Evolutionary conservation across 768 basidiomycete species (phyloP).

Genomic region (Tylopilus plumbeoviolaceoides): DNA sequence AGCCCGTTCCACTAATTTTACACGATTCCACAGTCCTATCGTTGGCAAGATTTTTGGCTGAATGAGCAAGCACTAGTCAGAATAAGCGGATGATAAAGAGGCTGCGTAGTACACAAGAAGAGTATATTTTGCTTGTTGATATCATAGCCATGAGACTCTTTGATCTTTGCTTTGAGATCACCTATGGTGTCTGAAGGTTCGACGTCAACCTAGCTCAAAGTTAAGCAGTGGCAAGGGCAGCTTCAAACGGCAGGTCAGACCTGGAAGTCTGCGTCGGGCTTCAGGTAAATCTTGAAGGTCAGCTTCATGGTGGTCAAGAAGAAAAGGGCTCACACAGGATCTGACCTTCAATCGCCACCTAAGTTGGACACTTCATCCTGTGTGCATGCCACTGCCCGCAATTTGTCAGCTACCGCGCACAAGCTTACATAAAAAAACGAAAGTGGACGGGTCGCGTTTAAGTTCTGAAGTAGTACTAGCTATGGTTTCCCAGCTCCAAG

Average conservation of each 20-base stretch:
- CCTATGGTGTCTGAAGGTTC: conserved; percentile 6
- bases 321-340: conserved; percentile 1
- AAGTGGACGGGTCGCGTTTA: no score
- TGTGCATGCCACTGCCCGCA: no score
- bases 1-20: neutral
- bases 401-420: no score
- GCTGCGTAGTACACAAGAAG: neutral
- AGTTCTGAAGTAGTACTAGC: no score
- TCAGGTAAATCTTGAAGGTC: conserved; percentile 2
- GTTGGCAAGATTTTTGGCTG: neutral
- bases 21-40: conserved; percentile 2
- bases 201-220: neutral
- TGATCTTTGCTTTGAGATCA: conserved; percentile 4
- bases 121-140: neutral
- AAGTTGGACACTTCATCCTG: no score
- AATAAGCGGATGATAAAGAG: neutral
- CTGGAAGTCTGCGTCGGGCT: conserved; percentile 1
- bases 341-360: neutral
- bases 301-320: conserved; percentile 6
- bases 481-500: no score
- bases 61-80: neutral
- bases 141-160: neutral
- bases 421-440: no score
- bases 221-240: neutral
- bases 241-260: neutral